phyloP scores from a whole-genome alignment of 371 early-diverging fungal species.

The Mucor saturninus region DNA sequence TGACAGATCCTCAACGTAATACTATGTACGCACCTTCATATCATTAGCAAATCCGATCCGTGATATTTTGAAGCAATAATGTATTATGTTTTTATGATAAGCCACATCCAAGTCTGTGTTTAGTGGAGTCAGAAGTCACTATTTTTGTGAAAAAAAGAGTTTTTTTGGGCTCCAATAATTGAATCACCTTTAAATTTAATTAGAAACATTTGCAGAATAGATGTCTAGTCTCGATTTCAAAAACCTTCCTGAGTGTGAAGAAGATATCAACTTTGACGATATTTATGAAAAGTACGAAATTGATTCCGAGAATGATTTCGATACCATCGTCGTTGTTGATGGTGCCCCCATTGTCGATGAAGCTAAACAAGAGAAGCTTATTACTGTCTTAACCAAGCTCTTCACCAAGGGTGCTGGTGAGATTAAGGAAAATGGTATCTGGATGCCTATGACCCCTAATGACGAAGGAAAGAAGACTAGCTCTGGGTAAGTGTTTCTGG shows the following conservation, averaged over 20 bases:
- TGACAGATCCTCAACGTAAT: no score
- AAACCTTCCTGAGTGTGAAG: conserved; percentile 66
- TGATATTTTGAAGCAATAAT: neutral
- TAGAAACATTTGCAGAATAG: neutral
- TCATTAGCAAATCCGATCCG: no score
- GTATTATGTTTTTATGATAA: neutral
- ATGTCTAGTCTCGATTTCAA: conserved; percentile 57
- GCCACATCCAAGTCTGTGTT: neutral
- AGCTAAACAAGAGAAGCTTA: conserved; percentile 84
- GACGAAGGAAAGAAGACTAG: conserved; percentile 71
- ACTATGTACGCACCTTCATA: no score
- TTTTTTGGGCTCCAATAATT: neutral
- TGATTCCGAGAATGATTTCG: conserved; percentile 72
- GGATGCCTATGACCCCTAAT: conserved; percentile 87
- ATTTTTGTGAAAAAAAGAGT: neutral
- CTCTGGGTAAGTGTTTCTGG: conserved; percentile 70
- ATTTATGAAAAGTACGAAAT: conserved; percentile 81
- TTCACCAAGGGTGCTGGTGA: conserved; percentile 78
- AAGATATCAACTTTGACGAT: conserved; percentile 89
- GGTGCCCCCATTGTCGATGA: conserved; percentile 90
- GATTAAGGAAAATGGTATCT: conserved; percentile 82
- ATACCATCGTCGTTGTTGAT: conserved; percentile 91
- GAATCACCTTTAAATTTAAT: neutral
- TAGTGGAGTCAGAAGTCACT: neutral
- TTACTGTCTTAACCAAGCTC: conserved; percentile 78